Conservation (phyloP, 108 stramenopile genomes). For the Cyclotella kingstonii region DNA sequence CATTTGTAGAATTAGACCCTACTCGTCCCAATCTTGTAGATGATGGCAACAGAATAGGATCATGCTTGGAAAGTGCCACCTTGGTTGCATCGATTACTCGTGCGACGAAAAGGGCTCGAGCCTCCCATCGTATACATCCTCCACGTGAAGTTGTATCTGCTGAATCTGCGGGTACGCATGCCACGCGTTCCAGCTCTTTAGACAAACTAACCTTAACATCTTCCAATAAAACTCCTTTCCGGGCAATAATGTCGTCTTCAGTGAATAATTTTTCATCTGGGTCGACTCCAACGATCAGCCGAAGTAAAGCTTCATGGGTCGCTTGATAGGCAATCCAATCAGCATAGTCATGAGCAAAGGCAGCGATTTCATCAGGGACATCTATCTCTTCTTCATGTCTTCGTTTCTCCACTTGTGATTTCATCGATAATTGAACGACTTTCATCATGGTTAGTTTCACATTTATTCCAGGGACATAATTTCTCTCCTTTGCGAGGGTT, state of each 20-base stretch:
- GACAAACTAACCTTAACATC: slow-evolving; percentile 36
- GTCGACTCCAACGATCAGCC: slow-evolving; percentile 44
- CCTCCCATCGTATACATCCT: slow-evolving; percentile 42
- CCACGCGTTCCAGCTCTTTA: slow-evolving; percentile 27
- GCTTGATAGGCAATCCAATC: slow-evolving; percentile 45
- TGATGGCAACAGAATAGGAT: slow-evolving; percentile 41
- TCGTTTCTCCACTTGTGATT: slow-evolving; percentile 13
- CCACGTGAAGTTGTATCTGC: slow-evolving; percentile 20
- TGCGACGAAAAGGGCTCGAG: slow-evolving; percentile 39
- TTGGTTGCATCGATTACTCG: slow-evolving; percentile 45
- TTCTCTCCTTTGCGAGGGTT: slow-evolving; percentile 41
- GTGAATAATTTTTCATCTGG: slow-evolving; percentile 47
- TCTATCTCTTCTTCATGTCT: slow-evolving; percentile 26
- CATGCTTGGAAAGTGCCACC: slow-evolving; percentile 50
- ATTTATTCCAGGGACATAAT: slow-evolving; percentile 48
- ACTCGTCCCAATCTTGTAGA: slow-evolving; percentile 28
- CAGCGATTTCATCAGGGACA: slow-evolving; percentile 44
- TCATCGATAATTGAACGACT: slow-evolving; percentile 6
- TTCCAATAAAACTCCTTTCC: slow-evolving; percentile 26
- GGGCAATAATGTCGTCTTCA: slow-evolving; percentile 44
- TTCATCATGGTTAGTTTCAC: slow-evolving; percentile 22
- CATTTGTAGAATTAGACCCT: slow-evolving; percentile 18
- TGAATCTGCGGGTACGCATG: slow-evolving; percentile 8
- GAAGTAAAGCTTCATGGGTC: slow-evolving; percentile 45
- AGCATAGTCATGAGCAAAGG: slow-evolving; percentile 49